Conservation (phyloP, 176 grass and related monocot genomes). For the Eleusine coracana region DNA sequence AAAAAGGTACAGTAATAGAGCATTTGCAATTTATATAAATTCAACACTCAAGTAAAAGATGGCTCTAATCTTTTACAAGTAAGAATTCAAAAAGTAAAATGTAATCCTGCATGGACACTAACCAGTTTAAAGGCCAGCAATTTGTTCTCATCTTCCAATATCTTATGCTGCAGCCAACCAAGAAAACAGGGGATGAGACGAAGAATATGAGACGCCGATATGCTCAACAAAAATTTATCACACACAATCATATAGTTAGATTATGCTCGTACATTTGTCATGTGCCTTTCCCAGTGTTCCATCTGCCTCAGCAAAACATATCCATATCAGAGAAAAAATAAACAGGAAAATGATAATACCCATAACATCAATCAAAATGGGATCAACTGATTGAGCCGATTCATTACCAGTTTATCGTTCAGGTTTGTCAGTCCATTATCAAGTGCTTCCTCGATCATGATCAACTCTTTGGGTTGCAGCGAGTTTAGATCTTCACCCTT, state of each 20-base stretch:
- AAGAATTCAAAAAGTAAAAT: not conserved
- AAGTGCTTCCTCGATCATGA: constrained; percentile 84
- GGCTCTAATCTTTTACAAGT: constrained; percentile 10
- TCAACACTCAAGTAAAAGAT: constrained; percentile 18
- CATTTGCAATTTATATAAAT: not conserved
- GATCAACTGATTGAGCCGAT: constrained; percentile 4
- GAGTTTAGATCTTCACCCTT: constrained; percentile 96
- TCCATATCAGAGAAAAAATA: constrained; percentile 26
- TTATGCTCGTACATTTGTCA: constrained; percentile 59
- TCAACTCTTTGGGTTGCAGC: constrained; percentile 81
- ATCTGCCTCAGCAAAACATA: constrained; percentile 60
- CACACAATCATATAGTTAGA: constrained; percentile 12
- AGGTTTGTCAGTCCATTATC: constrained; percentile 65
- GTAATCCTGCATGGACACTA: constrained; percentile 30
- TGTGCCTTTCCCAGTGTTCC: constrained; percentile 67
- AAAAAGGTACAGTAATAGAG: not conserved
- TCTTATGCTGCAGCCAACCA: constrained; percentile 54
- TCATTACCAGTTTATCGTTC: constrained; percentile 63
- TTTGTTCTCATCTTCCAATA: constrained; percentile 93
- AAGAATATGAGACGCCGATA: not conserved
- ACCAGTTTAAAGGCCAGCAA: constrained; percentile 75
- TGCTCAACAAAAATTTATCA: constrained; percentile 27
- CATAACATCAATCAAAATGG: not conserved
- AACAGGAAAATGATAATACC: not conserved
- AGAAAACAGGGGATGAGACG: constrained; percentile 24